Evolutionary conservation across 208 protist species (phyloP), one percentile per base, ranked within the genome.

Genomic region (Endotrypanum monterogeii): DNA sequence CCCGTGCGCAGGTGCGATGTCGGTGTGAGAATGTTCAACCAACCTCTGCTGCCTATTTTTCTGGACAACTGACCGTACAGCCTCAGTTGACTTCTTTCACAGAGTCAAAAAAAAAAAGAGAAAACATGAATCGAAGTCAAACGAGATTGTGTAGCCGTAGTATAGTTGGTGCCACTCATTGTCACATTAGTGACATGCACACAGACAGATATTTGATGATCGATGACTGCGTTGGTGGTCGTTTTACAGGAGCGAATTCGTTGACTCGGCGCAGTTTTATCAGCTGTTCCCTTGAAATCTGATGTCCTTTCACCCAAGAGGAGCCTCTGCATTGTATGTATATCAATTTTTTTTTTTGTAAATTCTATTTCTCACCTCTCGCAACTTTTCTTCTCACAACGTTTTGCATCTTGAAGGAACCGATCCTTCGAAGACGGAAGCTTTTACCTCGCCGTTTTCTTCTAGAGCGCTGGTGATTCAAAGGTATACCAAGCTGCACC

Each of bases 291-390:
- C 60, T 65, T 25, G 60, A 65, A 65, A 23, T 23, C 14, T 5
- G 32, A 65, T 30, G 46, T 20, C 20, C 18, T 65, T n/a, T 8
- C 23, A 46, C 20, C 25, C 37, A 28, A n/a, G 14, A 44, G 12
- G 9, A 7, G 18, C 37, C 37, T 44, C 30, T 62, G 5, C 23
- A 8, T 28, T n/a, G 8, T 28, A 11, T 16, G 39, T 25, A 32
- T 39, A 20, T 67, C 61, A 67, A n/a, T 67, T 50, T 20, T 39
- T n/a, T 20, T n/a, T n/a, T n/a, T n/a, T n/a, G n/a, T n/a, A n/a
- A n/a, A 35, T 41, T 68, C n/a, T 41, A 9, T 12, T 44, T 68
- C 62, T 68, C 28, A 35, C 28, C 37, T 44, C n/a, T 68, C 32
- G n/a, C 51, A 7, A 1, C 44, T 7, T 39, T 39, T 68, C 44